Evolutionary conservation across 495 filamentous ascomycete genomes (phyloP).

Genomic region (Aspergillus nidulans): DNA sequence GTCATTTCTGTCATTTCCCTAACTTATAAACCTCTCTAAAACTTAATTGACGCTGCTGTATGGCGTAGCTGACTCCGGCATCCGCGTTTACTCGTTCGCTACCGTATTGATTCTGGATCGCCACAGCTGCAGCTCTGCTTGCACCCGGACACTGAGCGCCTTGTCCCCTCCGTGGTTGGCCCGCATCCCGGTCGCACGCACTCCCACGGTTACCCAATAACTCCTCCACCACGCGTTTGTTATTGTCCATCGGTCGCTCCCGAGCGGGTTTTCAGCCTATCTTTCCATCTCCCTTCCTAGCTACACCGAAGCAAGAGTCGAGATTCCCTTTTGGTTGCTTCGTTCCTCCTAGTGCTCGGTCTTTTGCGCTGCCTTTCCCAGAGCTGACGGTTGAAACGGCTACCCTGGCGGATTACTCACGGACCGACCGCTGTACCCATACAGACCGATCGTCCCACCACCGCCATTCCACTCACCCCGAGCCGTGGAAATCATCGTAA

Average conservation of each 20-base stretch:
- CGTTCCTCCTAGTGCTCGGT: background rate
- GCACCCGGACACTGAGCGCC: constrained; percentile 7
- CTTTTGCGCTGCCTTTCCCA: background rate
- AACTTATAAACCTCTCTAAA: background rate
- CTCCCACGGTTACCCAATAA: constrained; percentile 9
- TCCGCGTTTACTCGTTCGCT: background rate
- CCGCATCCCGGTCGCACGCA: constrained; percentile 20
- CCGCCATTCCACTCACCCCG: constrained; percentile 7
- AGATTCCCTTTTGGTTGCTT: background rate
- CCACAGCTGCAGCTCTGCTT: constrained; percentile 6
- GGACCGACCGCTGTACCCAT: constrained; percentile 11
- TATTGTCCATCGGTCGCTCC: constrained; percentile 11
- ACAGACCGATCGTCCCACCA: background rate
- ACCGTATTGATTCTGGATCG: constrained; percentile 11
- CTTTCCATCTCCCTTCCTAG: background rate
- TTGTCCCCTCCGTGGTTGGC: constrained; percentile 14
- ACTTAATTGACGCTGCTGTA: constrained; percentile 11
- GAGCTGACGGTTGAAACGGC: constrained; percentile 9
- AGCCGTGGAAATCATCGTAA: constrained; percentile 9
- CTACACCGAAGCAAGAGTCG: background rate
- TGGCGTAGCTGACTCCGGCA: constrained; percentile 12
- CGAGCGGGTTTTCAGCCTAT: constrained; percentile 7
- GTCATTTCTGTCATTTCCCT: too few species aligned
- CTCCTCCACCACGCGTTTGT: constrained; percentile 24
- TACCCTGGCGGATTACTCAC: background rate